phyloP scores from a whole-genome alignment of 805 yeast genomes.

The Tetrapisispora phaffii region DNA sequence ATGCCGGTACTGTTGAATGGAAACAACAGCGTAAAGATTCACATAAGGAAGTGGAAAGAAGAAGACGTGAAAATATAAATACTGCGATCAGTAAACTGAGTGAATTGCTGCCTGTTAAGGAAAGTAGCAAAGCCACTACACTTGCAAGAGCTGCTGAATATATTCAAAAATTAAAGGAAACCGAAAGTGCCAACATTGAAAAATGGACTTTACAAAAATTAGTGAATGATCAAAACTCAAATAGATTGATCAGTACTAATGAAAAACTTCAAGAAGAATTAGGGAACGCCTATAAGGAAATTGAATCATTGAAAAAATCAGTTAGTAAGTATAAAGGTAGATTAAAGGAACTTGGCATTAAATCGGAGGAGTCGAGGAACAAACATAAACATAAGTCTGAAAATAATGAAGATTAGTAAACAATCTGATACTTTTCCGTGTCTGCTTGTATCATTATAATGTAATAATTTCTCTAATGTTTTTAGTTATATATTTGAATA shows the following conservation, averaged over 20 bases:
- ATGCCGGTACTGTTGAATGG: slow-evolving; percentile 26
- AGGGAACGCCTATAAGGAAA: slow-evolving; percentile 85
- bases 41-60: slow-evolving; percentile 91
- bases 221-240: slow-evolving; percentile 81
- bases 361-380: not conserved
- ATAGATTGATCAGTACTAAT: slow-evolving; percentile 74
- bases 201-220: slow-evolving; percentile 93
- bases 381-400: not conserved
- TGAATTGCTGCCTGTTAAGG: slow-evolving; percentile 68
- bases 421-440: not conserved
- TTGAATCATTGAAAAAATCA: slow-evolving; percentile 67
- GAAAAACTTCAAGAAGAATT: slow-evolving; percentile 81
- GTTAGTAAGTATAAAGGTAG: not conserved
- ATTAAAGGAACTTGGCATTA: not conserved
- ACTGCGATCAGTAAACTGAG: slow-evolving; percentile 77
- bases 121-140: slow-evolving; percentile 78
- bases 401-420: not conserved
- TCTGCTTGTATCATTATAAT: not conserved
- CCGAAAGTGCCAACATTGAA: slow-evolving; percentile 80
- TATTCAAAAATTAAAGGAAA: slow-evolving; percentile 80
- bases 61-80: slow-evolving; percentile 83
- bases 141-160: slow-evolving; percentile 82
- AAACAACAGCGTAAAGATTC: slow-evolving; percentile 61
- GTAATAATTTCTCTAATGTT: too few relatives aligned
- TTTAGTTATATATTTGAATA: too few relatives aligned